These are phyloP conservation scores for Coemansia furcata DNA, from an alignment of 192 early-diverging fungal genomes.

Conservation along the genomic window DNA sequence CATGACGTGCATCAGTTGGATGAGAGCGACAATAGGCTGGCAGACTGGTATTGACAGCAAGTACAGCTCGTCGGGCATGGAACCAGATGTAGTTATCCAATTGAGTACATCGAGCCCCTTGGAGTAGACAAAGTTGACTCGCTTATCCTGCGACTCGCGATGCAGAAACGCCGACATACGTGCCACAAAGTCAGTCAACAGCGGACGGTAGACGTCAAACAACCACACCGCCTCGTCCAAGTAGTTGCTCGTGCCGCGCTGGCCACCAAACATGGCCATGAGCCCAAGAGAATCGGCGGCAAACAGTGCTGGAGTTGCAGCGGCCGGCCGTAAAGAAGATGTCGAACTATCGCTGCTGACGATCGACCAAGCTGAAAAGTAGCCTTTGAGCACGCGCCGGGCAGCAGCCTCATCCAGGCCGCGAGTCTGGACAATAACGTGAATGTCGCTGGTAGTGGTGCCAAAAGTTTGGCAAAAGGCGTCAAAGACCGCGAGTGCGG, in stretches of 20 bases:
- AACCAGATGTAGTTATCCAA: slow-evolving; percentile 72
- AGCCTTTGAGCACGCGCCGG: slow-evolving; percentile 20
- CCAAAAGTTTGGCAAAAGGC: not conserved
- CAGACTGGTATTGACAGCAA: slow-evolving; percentile 73
- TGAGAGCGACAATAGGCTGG: slow-evolving; percentile 83
- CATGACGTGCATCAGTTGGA: slow-evolving; percentile 81
- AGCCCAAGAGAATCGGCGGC: slow-evolving; percentile 54
- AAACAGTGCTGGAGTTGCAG: slow-evolving; percentile 14
- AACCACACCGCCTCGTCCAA: slow-evolving; percentile 78
- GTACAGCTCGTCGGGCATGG: slow-evolving; percentile 69
- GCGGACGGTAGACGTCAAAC: slow-evolving; percentile 69
- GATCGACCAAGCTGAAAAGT: slow-evolving; percentile 21
- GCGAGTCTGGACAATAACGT: slow-evolving; percentile 7
- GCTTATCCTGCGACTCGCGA: slow-evolving; percentile 55
- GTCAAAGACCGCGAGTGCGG: slow-evolving; percentile 4
- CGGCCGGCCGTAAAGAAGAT: not conserved
- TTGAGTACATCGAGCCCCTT: slow-evolving; percentile 73
- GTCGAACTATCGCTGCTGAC: not conserved
- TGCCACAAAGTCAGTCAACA: slow-evolving; percentile 69
- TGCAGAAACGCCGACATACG: slow-evolving; percentile 68
- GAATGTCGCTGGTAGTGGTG: slow-evolving; percentile 9
- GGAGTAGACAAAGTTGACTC: slow-evolving; percentile 57
- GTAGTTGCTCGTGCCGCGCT: slow-evolving; percentile 83
- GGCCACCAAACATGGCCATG: slow-evolving; percentile 92
- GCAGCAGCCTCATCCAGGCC: slow-evolving; percentile 9